Conservation (phyloP, 2,329 filamentous ascomycete species). For the Byssothecium circinans region DNA sequence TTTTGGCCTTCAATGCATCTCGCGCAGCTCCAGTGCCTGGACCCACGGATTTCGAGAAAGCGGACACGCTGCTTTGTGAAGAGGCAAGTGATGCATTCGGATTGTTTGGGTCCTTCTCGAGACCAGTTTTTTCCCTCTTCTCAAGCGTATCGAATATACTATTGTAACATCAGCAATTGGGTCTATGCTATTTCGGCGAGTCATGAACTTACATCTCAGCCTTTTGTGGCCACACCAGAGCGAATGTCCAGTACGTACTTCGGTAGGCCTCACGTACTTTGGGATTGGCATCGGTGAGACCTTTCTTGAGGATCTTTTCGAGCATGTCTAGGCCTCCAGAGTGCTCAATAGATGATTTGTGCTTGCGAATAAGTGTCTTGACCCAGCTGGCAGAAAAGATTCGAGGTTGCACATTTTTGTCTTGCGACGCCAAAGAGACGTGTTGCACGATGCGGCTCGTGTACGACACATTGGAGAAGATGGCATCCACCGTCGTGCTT, state of each 20-base stretch:
- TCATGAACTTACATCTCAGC: constrained; percentile 66
- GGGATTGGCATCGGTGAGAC: constrained; percentile 85
- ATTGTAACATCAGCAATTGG: constrained; percentile 20
- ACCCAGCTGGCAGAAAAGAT: constrained; percentile 81
- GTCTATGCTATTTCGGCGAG: neutral
- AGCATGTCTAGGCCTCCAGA: constrained; percentile 78
- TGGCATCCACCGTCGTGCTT: constrained; percentile 75
- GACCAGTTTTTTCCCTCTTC: constrained; percentile 72
- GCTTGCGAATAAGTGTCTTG: constrained; percentile 76
- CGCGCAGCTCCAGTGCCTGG: constrained; percentile 50
- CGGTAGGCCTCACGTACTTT: constrained; percentile 86
- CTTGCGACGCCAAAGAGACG: constrained; percentile 76
- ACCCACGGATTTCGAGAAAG: constrained; percentile 52
- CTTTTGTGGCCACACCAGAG: constrained; percentile 72
- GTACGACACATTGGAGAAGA: constrained; percentile 80
- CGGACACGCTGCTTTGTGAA: constrained; percentile 51
- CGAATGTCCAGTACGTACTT: constrained; percentile 83
- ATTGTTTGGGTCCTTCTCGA: constrained; percentile 84
- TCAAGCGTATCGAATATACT: constrained; percentile 82
- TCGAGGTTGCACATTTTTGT: constrained; percentile 90
- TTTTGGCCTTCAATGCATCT: constrained; percentile 73
- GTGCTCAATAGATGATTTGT: constrained; percentile 83
- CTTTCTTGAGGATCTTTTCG: constrained; percentile 86
- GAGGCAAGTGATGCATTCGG: constrained; percentile 61
- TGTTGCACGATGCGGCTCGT: constrained; percentile 82